Evolutionary conservation across 805 yeast species (phyloP).

Genomic region (Saturnispora ahearnii): DNA sequence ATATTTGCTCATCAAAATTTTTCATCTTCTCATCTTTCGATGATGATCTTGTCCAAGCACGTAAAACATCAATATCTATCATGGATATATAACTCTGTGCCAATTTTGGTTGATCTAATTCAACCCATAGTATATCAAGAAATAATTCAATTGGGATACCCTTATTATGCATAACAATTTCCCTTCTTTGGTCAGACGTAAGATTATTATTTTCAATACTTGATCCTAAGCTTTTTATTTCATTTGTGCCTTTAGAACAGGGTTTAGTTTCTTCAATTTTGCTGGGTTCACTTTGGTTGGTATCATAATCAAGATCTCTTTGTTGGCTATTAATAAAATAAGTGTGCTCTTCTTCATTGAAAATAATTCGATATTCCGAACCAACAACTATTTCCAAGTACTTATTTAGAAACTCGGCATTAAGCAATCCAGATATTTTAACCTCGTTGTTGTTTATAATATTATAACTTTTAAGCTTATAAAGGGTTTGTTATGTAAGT

Average conservation of each 20-base stretch:
- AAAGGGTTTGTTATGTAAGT: background rate
- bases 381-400: constrained; percentile 3
- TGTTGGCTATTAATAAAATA: background rate
- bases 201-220: background rate
- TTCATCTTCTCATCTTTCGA: background rate
- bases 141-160: constrained; percentile 2
- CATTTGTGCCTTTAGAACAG: background rate
- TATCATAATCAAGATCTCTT: background rate
- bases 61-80: constrained; percentile 9
- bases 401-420: background rate
- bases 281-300: background rate
- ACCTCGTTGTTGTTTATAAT: background rate
- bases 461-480: background rate
- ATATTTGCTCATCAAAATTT: background rate
- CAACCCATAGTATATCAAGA: constrained; percentile 5
- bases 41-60: constrained; percentile 5
- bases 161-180: background rate
- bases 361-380: background rate
- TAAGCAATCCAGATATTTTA: background rate
- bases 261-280: background rate
- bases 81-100: constrained; percentile 1
- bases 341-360: background rate
- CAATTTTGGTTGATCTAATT: background rate
- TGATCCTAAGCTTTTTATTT: background rate
- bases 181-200: background rate